Evolutionary conservation across 768 basidiomycete genomes (phyloP), one percentile per base, ranked within the genome.

Genomic region (Boletus eberwhitei): DNA sequence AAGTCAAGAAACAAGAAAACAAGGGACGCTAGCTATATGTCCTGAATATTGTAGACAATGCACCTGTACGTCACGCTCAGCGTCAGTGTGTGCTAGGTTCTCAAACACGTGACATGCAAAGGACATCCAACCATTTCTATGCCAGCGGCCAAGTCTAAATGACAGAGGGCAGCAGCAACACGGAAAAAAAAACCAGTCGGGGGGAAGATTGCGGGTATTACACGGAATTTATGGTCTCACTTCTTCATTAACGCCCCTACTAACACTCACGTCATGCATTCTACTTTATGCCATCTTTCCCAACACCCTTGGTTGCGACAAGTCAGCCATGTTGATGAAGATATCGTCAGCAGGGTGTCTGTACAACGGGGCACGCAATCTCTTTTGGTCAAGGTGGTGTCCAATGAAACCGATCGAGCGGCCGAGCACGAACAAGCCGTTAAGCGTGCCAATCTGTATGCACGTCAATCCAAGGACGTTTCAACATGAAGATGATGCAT

Each of bases 321-420:
- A 74, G 65, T 92, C 89, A 22, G 88, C 87, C 86, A 93, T 91
- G 74, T 93, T 89, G 80, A 95, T 94, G 74, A 92, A 93, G 77
- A 95, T 93, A 69, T 94, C 93, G 72, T 94, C 93, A 4, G 93
- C 90, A 58, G 93, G 93, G 75, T 91, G 92, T 61, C 94, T 87
- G 84, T 98, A 96, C 50, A 98, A 79, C 41, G 92, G 91, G 36
- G 92, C 92, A 58, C 88, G 85, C 69, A 96, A 84, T 62, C 93
- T 83, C 82, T 94, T 95, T 82, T 98, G 96, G 78, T 98, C 96
- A 46, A 94, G 85, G 70, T 91, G 91, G 77, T 92, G 93, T 38
- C 93, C 93, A 65, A 96, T 93, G 83, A 98, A 97, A 61, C 95
- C 96, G 71, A 97, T 97, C 72, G 90, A 93, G 61, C 96, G 91